Conservation (phyloP, 2,329 filamentous ascomycete species). For the Aspergillus sp. region DNA sequence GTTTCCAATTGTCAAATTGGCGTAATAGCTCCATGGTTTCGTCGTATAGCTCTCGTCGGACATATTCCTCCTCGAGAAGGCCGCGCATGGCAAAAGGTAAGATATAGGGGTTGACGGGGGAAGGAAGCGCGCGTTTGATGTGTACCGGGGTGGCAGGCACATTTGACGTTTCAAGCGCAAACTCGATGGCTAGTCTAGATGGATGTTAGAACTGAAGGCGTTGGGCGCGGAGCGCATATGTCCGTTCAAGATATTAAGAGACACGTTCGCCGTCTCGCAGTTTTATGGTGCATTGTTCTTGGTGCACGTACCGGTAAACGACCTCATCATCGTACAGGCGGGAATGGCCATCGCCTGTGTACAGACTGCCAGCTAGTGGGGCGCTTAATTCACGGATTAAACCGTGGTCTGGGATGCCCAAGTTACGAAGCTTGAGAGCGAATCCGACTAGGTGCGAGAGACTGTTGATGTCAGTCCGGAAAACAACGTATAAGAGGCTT, state of each 20-base stretch:
- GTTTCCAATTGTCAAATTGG: slow-evolving; percentile 93
- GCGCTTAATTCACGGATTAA: slow-evolving; percentile 85
- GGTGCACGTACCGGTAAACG: slow-evolving; percentile 67
- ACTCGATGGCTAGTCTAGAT: slow-evolving; percentile 63
- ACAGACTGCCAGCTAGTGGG: slow-evolving; percentile 85
- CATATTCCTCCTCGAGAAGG: slow-evolving; percentile 84
- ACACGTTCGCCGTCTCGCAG: neutral
- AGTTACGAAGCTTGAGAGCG: slow-evolving; percentile 86
- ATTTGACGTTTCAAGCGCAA: slow-evolving; percentile 68
- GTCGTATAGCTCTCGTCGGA: slow-evolving; percentile 71
- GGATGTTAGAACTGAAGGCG: slow-evolving; percentile 5
- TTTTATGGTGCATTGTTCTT: neutral
- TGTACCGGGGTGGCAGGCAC: slow-evolving; percentile 49
- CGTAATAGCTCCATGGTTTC: slow-evolving; percentile 78
- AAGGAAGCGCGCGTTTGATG: slow-evolving; percentile 49
- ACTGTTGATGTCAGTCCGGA: slow-evolving; percentile 32
- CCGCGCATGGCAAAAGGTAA: slow-evolving; percentile 95
- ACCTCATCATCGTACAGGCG: slow-evolving; percentile 85
- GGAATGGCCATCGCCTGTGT: slow-evolving; percentile 89
- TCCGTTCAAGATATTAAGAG: neutral
- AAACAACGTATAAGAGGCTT: neutral
- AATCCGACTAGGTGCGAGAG: slow-evolving; percentile 91
- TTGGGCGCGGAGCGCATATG: neutral
- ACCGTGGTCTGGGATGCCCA: slow-evolving; percentile 89
- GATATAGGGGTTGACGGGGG: slow-evolving; percentile 74